A percentile compares a stretch with the other conserved stretches of the same genome.
Evolutionary conservation across 257 asterid genomes (phyloP).

Genomic region (Nicotiana tabacum): DNA sequence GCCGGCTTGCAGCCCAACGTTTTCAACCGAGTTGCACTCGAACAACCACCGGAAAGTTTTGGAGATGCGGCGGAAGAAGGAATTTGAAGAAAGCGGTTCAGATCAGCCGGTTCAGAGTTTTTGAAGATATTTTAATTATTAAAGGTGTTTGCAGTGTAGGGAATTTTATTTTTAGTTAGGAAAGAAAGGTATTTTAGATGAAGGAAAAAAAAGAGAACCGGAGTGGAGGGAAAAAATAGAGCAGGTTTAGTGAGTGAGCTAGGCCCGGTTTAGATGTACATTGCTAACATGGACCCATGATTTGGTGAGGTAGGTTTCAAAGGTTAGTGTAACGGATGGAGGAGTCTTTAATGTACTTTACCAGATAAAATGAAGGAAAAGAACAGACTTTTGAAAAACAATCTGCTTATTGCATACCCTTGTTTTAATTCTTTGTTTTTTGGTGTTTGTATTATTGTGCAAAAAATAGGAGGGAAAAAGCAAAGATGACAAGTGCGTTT

Average conservation of each 20-base stretch:
- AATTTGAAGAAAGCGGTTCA: slow-evolving; percentile 26
- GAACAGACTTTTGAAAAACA: neutral
- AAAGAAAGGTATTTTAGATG: neutral
- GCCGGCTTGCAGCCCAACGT: slow-evolving; percentile 94
- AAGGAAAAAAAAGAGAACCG: neutral
- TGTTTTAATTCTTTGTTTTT: neutral
- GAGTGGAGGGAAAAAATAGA: slow-evolving; percentile 21
- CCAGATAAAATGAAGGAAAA: neutral
- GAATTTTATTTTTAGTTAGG: neutral
- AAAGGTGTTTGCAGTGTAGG: neutral
- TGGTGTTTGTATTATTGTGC: neutral
- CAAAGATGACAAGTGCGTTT: slow-evolving; percentile 3
- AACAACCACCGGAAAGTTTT: slow-evolving; percentile 86
- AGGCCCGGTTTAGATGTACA: slow-evolving; percentile 49
- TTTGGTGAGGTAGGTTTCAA: slow-evolving; percentile 50
- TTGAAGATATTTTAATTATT: slow-evolving; percentile 24
- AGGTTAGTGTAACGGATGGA: slow-evolving; percentile 37
- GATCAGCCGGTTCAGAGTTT: slow-evolving; percentile 54
- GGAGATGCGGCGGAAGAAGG: slow-evolving; percentile 87
- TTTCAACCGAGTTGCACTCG: slow-evolving; percentile 66
- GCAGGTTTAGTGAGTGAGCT: slow-evolving; percentile 8
- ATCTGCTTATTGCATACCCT: neutral
- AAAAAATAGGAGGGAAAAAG: slow-evolving; percentile 5
- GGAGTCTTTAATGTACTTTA: slow-evolving; percentile 36
- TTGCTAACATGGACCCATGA: slow-evolving; percentile 35